Percentiles rank a stretch among this genome's conserved stretches.
Conservation (phyloP, 495 filamentous ascomycete genomes). For the Aspergillus indologenus region DNA sequence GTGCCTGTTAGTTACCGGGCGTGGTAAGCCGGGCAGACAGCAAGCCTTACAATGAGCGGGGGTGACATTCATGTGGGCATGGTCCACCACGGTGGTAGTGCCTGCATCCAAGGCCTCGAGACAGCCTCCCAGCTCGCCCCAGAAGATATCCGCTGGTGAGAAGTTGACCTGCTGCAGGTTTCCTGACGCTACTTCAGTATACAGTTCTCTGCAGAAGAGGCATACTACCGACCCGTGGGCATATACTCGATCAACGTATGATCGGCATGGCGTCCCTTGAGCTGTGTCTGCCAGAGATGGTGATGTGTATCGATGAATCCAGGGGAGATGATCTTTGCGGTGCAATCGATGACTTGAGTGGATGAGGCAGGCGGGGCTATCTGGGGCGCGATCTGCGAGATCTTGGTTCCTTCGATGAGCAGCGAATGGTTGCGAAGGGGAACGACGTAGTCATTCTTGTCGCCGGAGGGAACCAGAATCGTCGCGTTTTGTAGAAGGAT, state of each 20-base stretch:
- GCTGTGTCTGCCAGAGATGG: slow-evolving; percentile 56
- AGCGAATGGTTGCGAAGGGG: slow-evolving; percentile 19
- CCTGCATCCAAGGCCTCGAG: slow-evolving; percentile 54
- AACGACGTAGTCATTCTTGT: slow-evolving; percentile 20
- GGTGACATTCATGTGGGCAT: slow-evolving; percentile 49
- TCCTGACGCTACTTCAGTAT: slow-evolving; percentile 12
- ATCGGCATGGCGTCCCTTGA: slow-evolving; percentile 41
- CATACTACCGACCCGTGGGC: slow-evolving; percentile 21
- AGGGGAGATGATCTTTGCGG: slow-evolving; percentile 53
- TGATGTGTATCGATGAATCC: slow-evolving; percentile 61
- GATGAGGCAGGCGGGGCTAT: neutral
- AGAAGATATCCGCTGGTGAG: slow-evolving; percentile 50
- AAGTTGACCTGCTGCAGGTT: slow-evolving; percentile 34
- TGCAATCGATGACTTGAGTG: slow-evolving; percentile 44
- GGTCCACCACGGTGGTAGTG: slow-evolving; percentile 57
- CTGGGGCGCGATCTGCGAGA: slow-evolving; percentile 11
- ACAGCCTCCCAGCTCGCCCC: slow-evolving; percentile 50
- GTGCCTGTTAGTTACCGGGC: neutral
- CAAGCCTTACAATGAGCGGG: slow-evolving; percentile 33
- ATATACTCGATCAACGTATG: slow-evolving; percentile 42
- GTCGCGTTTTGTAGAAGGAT: slow-evolving; percentile 26
- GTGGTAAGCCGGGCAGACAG: neutral
- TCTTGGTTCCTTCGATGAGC: slow-evolving; percentile 32
- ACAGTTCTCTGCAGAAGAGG: neutral
- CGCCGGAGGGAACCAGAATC: slow-evolving; percentile 21